These are phyloP conservation scores for Lactarius psammicola DNA, from an alignment of 768 basidiomycete species.

Conservation along the genomic window DNA sequence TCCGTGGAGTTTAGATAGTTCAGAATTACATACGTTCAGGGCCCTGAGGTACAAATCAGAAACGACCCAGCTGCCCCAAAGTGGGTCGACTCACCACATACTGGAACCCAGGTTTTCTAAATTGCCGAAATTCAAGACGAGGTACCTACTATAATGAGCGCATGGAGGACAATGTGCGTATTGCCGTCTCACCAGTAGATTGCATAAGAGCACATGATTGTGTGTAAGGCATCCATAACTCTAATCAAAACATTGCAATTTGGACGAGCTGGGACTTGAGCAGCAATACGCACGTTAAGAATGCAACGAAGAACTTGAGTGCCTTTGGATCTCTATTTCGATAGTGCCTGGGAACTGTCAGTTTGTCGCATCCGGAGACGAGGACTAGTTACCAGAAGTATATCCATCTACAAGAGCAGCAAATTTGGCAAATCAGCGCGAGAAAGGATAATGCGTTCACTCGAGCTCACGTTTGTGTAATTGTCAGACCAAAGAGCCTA, in stretches of 20 bases:
- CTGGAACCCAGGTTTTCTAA: constrained; percentile 38
- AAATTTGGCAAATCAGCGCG: background rate
- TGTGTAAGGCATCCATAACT: constrained; percentile 45
- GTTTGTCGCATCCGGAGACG: background rate
- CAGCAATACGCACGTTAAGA: constrained; percentile 2
- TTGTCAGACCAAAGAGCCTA: constrained; percentile 11
- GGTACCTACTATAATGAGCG: constrained; percentile 39
- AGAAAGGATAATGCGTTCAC: background rate
- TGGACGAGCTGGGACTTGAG: no score
- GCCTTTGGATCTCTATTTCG: background rate
- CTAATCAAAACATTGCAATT: constrained; percentile 28
- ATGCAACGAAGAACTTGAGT: constrained; percentile 4
- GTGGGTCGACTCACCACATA: constrained; percentile 42
- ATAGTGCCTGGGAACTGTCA: background rate
- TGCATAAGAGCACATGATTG: constrained; percentile 44
- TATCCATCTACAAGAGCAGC: background rate
- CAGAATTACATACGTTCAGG: constrained; percentile 28
- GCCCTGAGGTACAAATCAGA: constrained; percentile 19
- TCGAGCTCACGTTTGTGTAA: constrained; percentile 9
- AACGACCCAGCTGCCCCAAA: background rate
- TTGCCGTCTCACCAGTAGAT: constrained; percentile 44
- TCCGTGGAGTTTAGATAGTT: constrained; percentile 30
- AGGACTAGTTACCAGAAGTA: constrained; percentile 1
- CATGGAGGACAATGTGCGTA: background rate
- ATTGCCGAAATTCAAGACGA: constrained; percentile 46